These are phyloP conservation scores for Cicer pinnatifidum DNA, from an alignment of 306 rosid genomes.

Conservation along the genomic window DNA sequence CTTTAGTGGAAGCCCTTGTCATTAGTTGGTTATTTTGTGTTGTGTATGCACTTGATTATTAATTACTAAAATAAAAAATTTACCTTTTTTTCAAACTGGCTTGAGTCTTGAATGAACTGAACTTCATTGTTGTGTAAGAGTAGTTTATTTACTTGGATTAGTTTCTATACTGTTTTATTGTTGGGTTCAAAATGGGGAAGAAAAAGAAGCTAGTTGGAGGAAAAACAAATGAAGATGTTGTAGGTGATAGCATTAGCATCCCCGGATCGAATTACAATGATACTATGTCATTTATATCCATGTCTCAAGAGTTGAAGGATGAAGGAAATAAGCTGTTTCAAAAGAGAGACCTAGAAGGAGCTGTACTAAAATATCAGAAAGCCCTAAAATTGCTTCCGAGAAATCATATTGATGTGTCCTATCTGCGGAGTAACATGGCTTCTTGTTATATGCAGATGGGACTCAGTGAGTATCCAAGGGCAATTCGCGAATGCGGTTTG, in stretches of 20 bases:
- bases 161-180: slow-evolving; percentile 43
- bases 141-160: slow-evolving; percentile 20
- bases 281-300: slow-evolving; percentile 58
- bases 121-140: slow-evolving; percentile 39
- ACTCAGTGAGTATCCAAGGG: slow-evolving; percentile 76
- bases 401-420: slow-evolving; percentile 77
- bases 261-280: slow-evolving; percentile 62
- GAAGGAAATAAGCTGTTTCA: slow-evolving; percentile 92
- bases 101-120: slow-evolving; percentile 42
- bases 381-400: slow-evolving; percentile 80
- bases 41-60: slow-evolving; percentile 19
- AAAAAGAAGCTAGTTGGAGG: slow-evolving; percentile 61
- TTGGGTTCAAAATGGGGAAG: slow-evolving; percentile 69
- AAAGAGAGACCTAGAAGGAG: slow-evolving; percentile 77
- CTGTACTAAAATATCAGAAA: slow-evolving; percentile 78
- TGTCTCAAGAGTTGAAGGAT: slow-evolving; percentile 74
- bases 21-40: slow-evolving; percentile 35
- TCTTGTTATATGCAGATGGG: slow-evolving; percentile 98
- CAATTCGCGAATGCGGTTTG: slow-evolving; percentile 80
- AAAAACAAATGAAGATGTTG: slow-evolving; percentile 51
- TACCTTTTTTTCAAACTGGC: slow-evolving; percentile 10
- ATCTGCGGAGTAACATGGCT: slow-evolving; percentile 88
- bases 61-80: not conserved
- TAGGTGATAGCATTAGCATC: slow-evolving; percentile 37
- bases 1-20: not conserved